Base-by-base conservation (phyloP, 2,329 filamentous ascomycete genomes). In the Didymella glomerata region DNA sequence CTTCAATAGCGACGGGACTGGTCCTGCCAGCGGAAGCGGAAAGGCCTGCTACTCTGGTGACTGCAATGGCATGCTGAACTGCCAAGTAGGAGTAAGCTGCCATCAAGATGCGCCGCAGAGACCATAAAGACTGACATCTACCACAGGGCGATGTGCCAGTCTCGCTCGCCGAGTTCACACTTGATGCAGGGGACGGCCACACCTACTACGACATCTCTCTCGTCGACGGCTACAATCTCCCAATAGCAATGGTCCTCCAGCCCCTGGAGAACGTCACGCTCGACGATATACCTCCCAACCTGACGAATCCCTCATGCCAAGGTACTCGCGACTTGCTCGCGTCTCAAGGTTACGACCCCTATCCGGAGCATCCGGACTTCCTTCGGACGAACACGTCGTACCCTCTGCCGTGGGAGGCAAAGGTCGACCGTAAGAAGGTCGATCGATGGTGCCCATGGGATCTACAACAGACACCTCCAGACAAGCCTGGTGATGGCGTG, bases 131-230 rank as follows among this genome's bases (percentile, higher is more conserved):
- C 54, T 60, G 48, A 57, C 30, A 25, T 6, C 22, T 7, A 44
- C 45, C 30, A 38, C n/a, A 91, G 88, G 91, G 91, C 18, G 83
- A 86, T 56, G 85, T 88, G 28, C 92, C 92, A 11, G 88, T 88
- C 14, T 93, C 90, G 1, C 84, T 96, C 13, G 91, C 90, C 38
- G 92, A 96, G 72, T 93, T 95, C 77, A 92, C 89, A 54, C 83
- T 94, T 16, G 84, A 86, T 48, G 90, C 88, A 27, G 88, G 89
- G 28, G 78, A 83, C 42, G 80, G 82, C 22, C 89, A 93, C 71
- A 90, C 88, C 10, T 95, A 92, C 75, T 94, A 93, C 78, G 91
- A 95, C 75, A 91, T 95, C 63, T 93, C 90, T 40, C 82, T 94
- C 2, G 91, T 95, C 22, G 91, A 95, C 72, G 91, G 91, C 48